A percentile compares a stretch with the other conserved stretches of the same genome.
phyloP scores from a whole-genome alignment of 176 grass and related monocot species.

The Oryza meridionalis region DNA sequence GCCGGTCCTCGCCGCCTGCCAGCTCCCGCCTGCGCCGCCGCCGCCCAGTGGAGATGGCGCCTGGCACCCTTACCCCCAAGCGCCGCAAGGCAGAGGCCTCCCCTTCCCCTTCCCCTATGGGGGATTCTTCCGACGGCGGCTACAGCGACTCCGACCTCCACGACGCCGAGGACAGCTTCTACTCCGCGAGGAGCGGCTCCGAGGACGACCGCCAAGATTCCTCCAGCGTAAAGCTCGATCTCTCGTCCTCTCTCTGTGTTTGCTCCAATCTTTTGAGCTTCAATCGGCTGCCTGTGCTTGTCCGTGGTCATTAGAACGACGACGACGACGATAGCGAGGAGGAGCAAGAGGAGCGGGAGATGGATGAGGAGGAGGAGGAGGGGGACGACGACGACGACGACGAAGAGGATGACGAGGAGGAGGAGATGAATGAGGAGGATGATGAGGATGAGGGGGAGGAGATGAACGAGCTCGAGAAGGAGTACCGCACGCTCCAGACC shows the following conservation, averaged over 20 bases:
- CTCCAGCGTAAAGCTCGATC: neutral
- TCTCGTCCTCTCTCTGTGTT: neutral
- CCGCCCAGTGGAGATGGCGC: neutral
- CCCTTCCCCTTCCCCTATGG: neutral
- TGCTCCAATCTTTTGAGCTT: neutral
- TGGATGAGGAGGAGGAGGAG: neutral
- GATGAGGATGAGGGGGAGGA: neutral
- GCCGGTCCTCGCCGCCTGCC: too few species aligned
- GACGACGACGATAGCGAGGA: neutral
- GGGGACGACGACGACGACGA: neutral
- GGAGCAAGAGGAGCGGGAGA: too few species aligned
- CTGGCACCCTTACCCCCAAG: neutral
- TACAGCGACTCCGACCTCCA: neutral
- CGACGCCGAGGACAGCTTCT: neutral
- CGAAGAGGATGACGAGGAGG: neutral
- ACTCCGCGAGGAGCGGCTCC: neutral
- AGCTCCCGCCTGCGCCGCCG: too few species aligned
- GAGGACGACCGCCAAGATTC: neutral
- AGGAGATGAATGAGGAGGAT: neutral
- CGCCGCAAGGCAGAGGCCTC: neutral
- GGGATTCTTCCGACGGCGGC: neutral
- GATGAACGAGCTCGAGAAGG: conserved; percentile 36
- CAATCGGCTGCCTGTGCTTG: neutral
- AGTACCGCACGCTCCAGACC: conserved; percentile 23
- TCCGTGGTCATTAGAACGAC: neutral